Evolutionary conservation across 352 stramenopile genomes (phyloP).

Genomic region (Pythium oligandrum): DNA sequence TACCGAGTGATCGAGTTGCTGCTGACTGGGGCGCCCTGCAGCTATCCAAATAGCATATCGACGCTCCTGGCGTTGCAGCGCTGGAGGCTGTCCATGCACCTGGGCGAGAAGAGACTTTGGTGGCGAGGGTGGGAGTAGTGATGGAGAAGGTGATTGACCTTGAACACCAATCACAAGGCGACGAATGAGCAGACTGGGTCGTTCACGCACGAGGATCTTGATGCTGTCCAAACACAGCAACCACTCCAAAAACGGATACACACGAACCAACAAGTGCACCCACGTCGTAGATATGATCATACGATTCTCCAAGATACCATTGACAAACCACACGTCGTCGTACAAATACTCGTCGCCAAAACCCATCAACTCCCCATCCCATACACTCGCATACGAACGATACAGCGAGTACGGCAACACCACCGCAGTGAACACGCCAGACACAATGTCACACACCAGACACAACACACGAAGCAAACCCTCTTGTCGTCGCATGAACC

Average conservation of each 20-base stretch:
- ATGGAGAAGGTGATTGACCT: no score
- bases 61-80: no score
- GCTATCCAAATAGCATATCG: no score
- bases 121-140: no score
- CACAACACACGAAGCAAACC: neutral
- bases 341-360: constrained; percentile 12
- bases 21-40: no score
- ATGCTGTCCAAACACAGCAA: constrained; percentile 1
- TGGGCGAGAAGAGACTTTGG: no score
- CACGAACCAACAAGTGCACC: neutral
- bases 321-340: constrained; percentile 18
- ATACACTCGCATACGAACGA: neutral
- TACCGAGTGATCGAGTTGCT: no score
- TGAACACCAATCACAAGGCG: no score
- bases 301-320: constrained; percentile 4
- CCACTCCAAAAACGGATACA: constrained; percentile 5
- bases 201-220: neutral
- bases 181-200: no score
- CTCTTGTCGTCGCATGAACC: neutral
- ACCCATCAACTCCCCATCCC: neutral
- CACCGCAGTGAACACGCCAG: neutral
- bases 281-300: neutral
- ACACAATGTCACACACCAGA: constrained; percentile 1
- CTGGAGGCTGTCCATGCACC: no score
- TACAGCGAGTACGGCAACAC: neutral